Evolutionary conservation across 768 basidiomycete species (phyloP).

Genomic region (Leccinum fibrillosum): DNA sequence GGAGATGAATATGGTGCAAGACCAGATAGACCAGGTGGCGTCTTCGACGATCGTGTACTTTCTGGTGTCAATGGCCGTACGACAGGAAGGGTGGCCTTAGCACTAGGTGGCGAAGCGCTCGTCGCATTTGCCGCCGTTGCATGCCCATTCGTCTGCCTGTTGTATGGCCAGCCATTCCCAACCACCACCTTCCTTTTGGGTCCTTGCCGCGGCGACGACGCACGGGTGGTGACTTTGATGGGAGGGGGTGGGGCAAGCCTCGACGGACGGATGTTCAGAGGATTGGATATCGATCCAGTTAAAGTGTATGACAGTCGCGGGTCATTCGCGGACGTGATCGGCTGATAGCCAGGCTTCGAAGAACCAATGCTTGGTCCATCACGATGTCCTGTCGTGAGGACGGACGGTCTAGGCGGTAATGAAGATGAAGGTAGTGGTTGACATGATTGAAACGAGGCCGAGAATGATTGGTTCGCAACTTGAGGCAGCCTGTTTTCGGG

Average conservation of each 20-base stretch:
- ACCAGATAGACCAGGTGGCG: slow-evolving; percentile 32
- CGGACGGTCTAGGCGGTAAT: slow-evolving; percentile 19
- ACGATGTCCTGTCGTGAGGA: slow-evolving; percentile 8
- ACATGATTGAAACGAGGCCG: slow-evolving; percentile 11
- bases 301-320: slow-evolving; percentile 36
- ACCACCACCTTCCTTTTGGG: slow-evolving; percentile 34
- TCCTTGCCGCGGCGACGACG: slow-evolving; percentile 12
- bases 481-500: slow-evolving; percentile 13
- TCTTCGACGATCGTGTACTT: slow-evolving; percentile 32
- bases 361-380: slow-evolving; percentile 14
- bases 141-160: slow-evolving; percentile 26
- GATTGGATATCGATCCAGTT: slow-evolving; percentile 47
- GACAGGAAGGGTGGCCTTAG: slow-evolving; percentile 12
- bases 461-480: slow-evolving; percentile 6
- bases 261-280: slow-evolving; percentile 54
- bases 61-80: slow-evolving; percentile 27
- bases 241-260: slow-evolving; percentile 13
- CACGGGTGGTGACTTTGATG: slow-evolving; percentile 7
- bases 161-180: slow-evolving; percentile 48
- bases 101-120: slow-evolving; percentile 15
- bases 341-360: slow-evolving; percentile 25
- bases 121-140: slow-evolving; percentile 1
- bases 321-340: slow-evolving; percentile 28
- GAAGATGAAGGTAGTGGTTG: slow-evolving; percentile 10
- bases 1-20: slow-evolving; percentile 32